Conservation (phyloP, 225 moss, liverwort and hornwort species). For the Polytrichum commune region DNA sequence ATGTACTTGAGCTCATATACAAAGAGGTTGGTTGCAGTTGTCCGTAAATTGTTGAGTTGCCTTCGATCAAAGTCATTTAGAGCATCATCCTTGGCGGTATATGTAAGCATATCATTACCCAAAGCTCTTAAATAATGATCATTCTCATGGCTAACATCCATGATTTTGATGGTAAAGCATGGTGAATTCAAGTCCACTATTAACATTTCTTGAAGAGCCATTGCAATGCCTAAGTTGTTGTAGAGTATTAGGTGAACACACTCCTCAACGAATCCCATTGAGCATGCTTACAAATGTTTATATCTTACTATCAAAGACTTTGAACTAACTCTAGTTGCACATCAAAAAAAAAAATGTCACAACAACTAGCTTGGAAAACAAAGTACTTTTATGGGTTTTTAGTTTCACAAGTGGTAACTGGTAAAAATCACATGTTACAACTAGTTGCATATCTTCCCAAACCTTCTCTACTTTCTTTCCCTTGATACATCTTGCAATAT, state of each 20-base stretch:
- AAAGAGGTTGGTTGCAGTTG: constrained; percentile 50
- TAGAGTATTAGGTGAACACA: constrained; percentile 51
- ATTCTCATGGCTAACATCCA: constrained; percentile 79
- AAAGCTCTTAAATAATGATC: constrained; percentile 67
- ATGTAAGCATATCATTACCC: constrained; percentile 49
- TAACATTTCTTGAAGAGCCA: constrained; percentile 48
- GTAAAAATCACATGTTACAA: constrained; percentile 95
- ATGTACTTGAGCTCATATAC: constrained; percentile 81
- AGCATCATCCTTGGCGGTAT: constrained; percentile 67
- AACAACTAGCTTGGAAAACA: constrained; percentile 88
- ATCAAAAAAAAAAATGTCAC: constrained; percentile 71
- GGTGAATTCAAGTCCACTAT: constrained; percentile 66
- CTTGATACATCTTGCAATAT: constrained; percentile 61
- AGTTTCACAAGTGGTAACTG: constrained; percentile 86
- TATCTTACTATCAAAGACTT: constrained; percentile 82
- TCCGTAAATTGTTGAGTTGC: constrained; percentile 73
- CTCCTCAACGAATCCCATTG: constrained; percentile 81
- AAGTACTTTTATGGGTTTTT: constrained; percentile 72
- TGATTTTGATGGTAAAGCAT: constrained; percentile 77
- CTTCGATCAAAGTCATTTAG: constrained; percentile 47
- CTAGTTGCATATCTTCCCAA: constrained; percentile 85
- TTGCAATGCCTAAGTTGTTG: constrained; percentile 56
- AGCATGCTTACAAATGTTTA: constrained; percentile 70
- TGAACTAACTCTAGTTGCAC: constrained; percentile 71
- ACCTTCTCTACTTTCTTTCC: constrained; percentile 29